Base-by-base conservation (phyloP, 306 rosid species). In the Potentilla sterilis region DNA sequence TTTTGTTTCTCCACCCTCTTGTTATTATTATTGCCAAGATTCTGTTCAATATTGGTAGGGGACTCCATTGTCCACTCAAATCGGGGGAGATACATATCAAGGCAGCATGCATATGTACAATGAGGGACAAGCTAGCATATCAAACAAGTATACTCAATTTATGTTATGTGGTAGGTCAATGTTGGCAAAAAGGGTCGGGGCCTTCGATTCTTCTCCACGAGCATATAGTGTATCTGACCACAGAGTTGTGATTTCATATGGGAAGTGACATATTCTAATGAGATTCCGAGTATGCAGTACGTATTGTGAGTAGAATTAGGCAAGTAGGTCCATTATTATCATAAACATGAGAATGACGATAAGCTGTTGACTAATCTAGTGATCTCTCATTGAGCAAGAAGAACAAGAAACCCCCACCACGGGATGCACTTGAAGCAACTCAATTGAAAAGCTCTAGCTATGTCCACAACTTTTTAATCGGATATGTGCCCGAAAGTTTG, bases 361-460 rank as follows among this genome's bases (percentile, higher is more conserved):
- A 51, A 78, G 35, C 76, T 75, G 81, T 84, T 84, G 92, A 86
- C 88, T 73, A 83, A 79, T 79, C 79, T 63, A 63, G 10, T 34
- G 7, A 63, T 63, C 41, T 63, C 78, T 85, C 61, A 42, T 83
- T 51, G 88, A 75, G 76, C 73, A 35, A 35, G 22, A 34, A 32
- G 38, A 46, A 22, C 15, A 37, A 34, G 24, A 7, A 81, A 71
- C 83, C 37, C 34, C 77, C 41, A 37, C 37, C 42, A 14, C 22
- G 2, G 8, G 43, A 62, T 62, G 7, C 82, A 14, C 43, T 62
- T 62, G 15, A 40, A 62, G 67, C 67, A 62, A 14, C 67, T 62
- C 28, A 28, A 28, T 28, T 62, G 42, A 73, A 34, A 62, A 14
- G 16, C 65, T 35, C 14, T 57, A 28, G 19, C 40, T 14, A 59